These are phyloP conservation scores for Ogataea pini DNA, from an alignment of 805 yeast genomes.

Conservation along the genomic window DNA sequence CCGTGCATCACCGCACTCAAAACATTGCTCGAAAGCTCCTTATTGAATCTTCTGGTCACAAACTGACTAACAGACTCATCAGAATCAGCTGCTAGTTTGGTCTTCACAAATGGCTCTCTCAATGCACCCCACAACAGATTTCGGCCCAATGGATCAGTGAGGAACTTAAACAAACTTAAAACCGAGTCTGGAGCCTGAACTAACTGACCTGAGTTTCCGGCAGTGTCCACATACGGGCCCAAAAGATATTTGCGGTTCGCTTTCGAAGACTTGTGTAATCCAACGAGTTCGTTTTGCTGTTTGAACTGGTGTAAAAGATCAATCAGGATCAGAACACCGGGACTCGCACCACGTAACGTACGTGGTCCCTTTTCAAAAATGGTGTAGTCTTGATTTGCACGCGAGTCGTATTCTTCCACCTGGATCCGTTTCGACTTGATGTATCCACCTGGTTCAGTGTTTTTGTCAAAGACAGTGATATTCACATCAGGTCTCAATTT, in stretches of 20 bases:
- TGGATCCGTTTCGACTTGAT: constrained; percentile 53
- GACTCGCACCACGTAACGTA: constrained; percentile 79
- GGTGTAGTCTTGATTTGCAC: constrained; percentile 27
- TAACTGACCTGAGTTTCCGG: constrained; percentile 40
- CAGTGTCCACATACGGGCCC: constrained; percentile 29
- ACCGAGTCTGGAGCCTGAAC: constrained; percentile 53
- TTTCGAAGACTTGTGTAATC: constrained; percentile 53
- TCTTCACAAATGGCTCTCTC: constrained; percentile 50
- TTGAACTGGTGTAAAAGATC: constrained; percentile 59
- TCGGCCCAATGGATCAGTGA: constrained; percentile 25
- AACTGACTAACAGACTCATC: constrained; percentile 79
- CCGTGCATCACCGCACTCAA: constrained; percentile 87
- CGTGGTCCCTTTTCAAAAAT: constrained; percentile 86
- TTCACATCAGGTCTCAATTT: constrained; percentile 75
- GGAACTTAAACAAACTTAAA: constrained; percentile 33
- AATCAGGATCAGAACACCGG: constrained; percentile 69
- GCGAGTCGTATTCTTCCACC: constrained; percentile 31
- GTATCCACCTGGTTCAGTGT: constrained; percentile 73
- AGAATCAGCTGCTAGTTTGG: constrained; percentile 24
- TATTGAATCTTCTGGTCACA: constrained; percentile 69
- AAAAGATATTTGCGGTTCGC: constrained; percentile 76
- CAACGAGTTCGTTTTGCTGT: constrained; percentile 51
- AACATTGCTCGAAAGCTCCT: constrained; percentile 51
- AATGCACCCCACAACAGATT: constrained; percentile 45
- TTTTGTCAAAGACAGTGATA: constrained; percentile 62